Evolutionary conservation across 768 basidiomycete species (phyloP), one percentile per base, ranked within the genome.

Genomic region (Russula abietina): DNA sequence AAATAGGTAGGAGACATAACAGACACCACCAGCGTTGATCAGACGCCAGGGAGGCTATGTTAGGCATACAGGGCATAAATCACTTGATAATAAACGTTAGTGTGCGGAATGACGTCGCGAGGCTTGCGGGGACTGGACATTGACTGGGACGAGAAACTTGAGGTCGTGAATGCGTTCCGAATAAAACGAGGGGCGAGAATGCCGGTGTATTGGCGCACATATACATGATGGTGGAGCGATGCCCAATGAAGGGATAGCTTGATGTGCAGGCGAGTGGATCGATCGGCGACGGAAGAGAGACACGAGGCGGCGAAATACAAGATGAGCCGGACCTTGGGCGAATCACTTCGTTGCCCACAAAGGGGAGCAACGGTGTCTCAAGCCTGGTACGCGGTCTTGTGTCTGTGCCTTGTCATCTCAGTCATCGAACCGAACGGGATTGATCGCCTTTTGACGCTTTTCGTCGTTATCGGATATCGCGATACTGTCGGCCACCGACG

Each of bases 171-270:
- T 65, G 66, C 68, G 67, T 61, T 70, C 67, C 68, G 69, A 65
- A 72, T 72, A 73, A 41, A 45, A 60, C 69, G 67, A 17, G 59
- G 71, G 74, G 67, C 73, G 62, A 75, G 75, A 81, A 81, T 72
- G 84, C 87, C 87, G 72, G 78, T 86, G 89, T 88, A 71, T 90
- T 75, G 87, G 87, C 85, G 78, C 76, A 79, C 79, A 65, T 61
- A 59, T 65, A 56, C 55, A 65, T 53, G 65, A 66, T 65, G 79
- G 84, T 85, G 86, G 81, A 81, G 85, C 86, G 83, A 78, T 83
- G 87, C 87, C 81, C 88, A 89, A 70, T 73, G 61, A 89, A 89
- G 87, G 82, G 87, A 85, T 88, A 86, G 85, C 86, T 85, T 81
- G 65, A 64, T 65, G 69, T 68, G 72, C 68, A 68, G 73, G 81